phyloP scores from a whole-genome alignment of 768 basidiomycete species.

The Pulveroboletus sp. region DNA sequence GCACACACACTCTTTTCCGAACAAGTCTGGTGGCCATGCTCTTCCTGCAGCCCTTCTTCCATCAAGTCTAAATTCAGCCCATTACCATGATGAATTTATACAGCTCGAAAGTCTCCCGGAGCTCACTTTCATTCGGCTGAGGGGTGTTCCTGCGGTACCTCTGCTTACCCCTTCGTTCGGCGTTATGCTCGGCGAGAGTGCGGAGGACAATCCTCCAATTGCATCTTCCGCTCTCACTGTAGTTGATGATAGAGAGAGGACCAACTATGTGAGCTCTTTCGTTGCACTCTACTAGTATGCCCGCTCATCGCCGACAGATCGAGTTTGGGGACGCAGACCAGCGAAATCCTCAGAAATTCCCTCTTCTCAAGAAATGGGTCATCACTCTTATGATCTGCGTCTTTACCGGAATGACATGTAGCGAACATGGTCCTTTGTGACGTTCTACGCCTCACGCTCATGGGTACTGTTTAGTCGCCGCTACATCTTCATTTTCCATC shows the following conservation, averaged over 20 bases:
- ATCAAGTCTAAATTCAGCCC: too few species aligned
- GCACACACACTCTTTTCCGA: too few species aligned
- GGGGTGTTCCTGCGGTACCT: too few species aligned
- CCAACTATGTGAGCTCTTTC: conserved; percentile 8
- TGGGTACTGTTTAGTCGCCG: conserved; percentile 36
- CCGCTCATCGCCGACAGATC: conserved; percentile 27
- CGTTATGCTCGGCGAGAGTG: conserved; percentile 10
- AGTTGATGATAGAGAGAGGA: conserved; percentile 1
- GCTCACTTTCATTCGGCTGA: too few species aligned
- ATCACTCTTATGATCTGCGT: conserved; percentile 32
- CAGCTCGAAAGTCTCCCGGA: too few species aligned
- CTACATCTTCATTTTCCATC: conserved; percentile 47
- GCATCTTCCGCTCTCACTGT: background rate
- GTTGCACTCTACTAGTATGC: background rate
- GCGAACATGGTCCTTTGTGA: background rate
- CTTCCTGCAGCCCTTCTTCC: too few species aligned
- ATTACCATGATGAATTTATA: too few species aligned
- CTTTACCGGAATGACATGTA: conserved; percentile 24
- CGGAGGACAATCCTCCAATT: background rate
- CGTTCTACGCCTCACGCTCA: background rate
- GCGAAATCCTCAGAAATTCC: conserved; percentile 37
- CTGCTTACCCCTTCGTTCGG: background rate
- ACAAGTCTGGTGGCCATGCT: too few species aligned
- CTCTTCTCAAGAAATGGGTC: conserved; percentile 37
- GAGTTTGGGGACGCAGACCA: conserved; percentile 37